phyloP scores from a whole-genome alignment of 2,329 filamentous ascomycete genomes.

The Paraphoma chrysanthemicola region DNA sequence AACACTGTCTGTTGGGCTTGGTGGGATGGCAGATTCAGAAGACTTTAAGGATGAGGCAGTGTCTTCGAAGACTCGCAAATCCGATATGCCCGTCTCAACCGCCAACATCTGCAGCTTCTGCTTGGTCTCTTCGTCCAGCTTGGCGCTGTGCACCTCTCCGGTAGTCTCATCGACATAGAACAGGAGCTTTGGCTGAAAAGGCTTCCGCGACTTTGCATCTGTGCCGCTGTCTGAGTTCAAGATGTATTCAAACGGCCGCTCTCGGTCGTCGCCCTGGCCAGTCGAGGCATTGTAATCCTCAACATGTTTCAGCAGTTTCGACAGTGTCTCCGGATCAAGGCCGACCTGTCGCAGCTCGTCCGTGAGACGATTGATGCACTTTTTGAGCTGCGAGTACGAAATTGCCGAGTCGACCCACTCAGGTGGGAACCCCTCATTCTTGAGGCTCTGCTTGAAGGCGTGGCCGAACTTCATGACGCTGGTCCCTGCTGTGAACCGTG shows the following conservation, averaged over 20 bases:
- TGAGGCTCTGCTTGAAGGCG: slow-evolving; percentile 74
- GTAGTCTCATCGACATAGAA: slow-evolving; percentile 72
- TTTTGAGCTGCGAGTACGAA: slow-evolving; percentile 85
- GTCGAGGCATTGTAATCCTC: slow-evolving; percentile 45
- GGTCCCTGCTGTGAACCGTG: slow-evolving; percentile 14
- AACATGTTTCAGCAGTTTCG: slow-evolving; percentile 64
- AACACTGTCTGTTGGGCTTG: slow-evolving; percentile 2
- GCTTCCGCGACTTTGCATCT: slow-evolving; percentile 20
- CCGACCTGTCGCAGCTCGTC: slow-evolving; percentile 74
- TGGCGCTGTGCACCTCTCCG: slow-evolving; percentile 72
- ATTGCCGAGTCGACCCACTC: slow-evolving; percentile 77
- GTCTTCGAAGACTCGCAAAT: slow-evolving; percentile 45
- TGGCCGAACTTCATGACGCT: slow-evolving; percentile 83
- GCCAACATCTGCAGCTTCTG: slow-evolving; percentile 69
- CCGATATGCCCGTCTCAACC: slow-evolving; percentile 52
- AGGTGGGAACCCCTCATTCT: slow-evolving; percentile 75
- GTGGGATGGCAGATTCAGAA: background rate
- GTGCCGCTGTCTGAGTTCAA: slow-evolving; percentile 25
- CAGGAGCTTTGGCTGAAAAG: slow-evolving; percentile 71
- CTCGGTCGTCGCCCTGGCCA: slow-evolving; percentile 27
- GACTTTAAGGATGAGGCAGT: slow-evolving; percentile 11
- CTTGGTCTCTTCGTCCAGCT: slow-evolving; percentile 69
- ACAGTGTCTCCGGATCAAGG: slow-evolving; percentile 73
- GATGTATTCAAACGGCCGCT: slow-evolving; percentile 48
- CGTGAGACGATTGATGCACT: slow-evolving; percentile 83